Percentiles rank a stretch among this genome's conserved stretches.
phyloP scores from a whole-genome alignment of 257 asterid species.

The Coffea canephora region DNA sequence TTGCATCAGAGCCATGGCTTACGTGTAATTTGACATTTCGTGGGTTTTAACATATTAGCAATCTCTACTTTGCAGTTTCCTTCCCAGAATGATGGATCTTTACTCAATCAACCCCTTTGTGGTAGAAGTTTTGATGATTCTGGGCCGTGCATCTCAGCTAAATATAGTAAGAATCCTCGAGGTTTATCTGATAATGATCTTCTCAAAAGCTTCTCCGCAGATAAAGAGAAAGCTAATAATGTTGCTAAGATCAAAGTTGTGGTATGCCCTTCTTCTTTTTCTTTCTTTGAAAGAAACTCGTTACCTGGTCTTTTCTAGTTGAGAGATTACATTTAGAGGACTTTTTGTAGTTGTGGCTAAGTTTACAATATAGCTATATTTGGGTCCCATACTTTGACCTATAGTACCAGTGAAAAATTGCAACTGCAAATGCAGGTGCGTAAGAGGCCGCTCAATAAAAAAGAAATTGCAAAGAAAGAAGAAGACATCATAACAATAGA shows the following conservation, averaged over 20 bases:
- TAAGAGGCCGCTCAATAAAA: conserved; percentile 86
- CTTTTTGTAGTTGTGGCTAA: neutral
- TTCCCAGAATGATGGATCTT: conserved; percentile 48
- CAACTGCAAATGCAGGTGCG: conserved; percentile 59
- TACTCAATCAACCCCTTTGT: conserved; percentile 54
- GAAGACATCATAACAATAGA: conserved; percentile 82
- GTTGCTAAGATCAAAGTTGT: conserved; percentile 98
- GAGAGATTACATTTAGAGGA: neutral
- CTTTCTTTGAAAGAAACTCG: neutral
- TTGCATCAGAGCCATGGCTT: neutral
- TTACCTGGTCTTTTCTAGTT: neutral
- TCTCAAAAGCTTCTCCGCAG: conserved; percentile 62
- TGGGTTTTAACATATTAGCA: neutral
- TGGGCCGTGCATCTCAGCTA: conserved; percentile 54
- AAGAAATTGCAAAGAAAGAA: conserved; percentile 79
- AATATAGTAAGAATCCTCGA: conserved; percentile 57
- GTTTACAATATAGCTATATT: neutral
- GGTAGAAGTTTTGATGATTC: conserved; percentile 78
- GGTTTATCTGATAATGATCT: conserved; percentile 62
- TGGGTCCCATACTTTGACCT: neutral
- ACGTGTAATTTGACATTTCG: neutral
- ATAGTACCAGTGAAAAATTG: neutral
- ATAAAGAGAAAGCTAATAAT: conserved; percentile 78
- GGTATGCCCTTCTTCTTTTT: conserved; percentile 34
- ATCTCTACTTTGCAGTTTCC: neutral